Conservation (phyloP, 2,329 filamentous ascomycete genomes). For the Ophiostoma tasmaniense region DNA sequence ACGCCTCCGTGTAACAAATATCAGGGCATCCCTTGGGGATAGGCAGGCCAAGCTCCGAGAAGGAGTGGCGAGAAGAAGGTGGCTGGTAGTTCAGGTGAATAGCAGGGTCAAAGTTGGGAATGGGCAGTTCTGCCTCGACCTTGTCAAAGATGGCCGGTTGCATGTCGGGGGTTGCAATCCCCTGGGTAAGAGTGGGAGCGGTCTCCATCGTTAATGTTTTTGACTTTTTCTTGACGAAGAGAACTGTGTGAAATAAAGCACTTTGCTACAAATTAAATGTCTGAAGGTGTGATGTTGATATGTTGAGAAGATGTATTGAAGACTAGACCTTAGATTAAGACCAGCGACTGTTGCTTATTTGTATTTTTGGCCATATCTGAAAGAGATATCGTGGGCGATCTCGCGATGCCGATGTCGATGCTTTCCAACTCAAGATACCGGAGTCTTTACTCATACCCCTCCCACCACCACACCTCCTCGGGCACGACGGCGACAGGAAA, state of each 20-base stretch:
- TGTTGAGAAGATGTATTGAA: background rate
- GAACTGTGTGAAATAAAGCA: background rate
- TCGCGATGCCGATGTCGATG: constrained; percentile 10
- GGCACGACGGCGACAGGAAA: background rate
- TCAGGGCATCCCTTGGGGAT: constrained; percentile 16
- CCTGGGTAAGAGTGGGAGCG: constrained; percentile 5
- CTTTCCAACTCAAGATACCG: constrained; percentile 1
- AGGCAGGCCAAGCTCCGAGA: constrained; percentile 15
- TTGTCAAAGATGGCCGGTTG: constrained; percentile 4
- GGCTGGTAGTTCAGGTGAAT: constrained; percentile 18
- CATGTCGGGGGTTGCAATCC: background rate
- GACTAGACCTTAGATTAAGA: background rate
- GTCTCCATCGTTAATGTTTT: background rate
- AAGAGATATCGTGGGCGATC: constrained; percentile 5
- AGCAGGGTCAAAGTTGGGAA: constrained; percentile 15
- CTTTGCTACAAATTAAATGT: background rate
- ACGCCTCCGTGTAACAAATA: constrained; percentile 18
- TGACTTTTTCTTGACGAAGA: background rate
- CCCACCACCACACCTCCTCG: constrained; percentile 1
- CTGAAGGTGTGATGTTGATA: background rate
- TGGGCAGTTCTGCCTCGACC: background rate
- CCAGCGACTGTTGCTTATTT: constrained; percentile 5
- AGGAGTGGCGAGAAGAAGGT: constrained; percentile 15
- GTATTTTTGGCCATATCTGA: constrained; percentile 6
- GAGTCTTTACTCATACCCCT: constrained; percentile 5